Evolutionary conservation across 2,329 filamentous ascomycete species (phyloP), one percentile per base, ranked within the genome.

Genomic region (Cytospora schulzeri): DNA sequence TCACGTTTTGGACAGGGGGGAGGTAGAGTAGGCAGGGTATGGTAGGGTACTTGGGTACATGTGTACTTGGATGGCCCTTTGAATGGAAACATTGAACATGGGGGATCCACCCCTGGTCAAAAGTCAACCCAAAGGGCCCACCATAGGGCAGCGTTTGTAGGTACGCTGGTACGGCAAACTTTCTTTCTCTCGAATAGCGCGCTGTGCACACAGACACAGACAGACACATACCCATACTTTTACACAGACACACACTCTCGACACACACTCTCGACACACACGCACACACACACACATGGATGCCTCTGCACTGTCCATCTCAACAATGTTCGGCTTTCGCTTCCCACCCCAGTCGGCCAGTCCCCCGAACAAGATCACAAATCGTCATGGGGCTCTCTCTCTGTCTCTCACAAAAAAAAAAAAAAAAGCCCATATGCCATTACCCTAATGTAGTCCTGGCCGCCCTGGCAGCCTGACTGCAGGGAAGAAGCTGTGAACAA

Each of bases 1-100:
- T 67, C 65, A 67, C 65, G 65, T 65, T 67, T 67, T 67, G 59
- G 33, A 64, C 65, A 67, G 62, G 65, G 65, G 65, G 58, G 52
- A 52, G 58, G 14, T 4, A 9, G 29, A 31, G 29, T n/a, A n/a
- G 29, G 29, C 5, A 31, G 29, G 29, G 29, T 4, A 31, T 4
- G 31, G 31, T 2, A 35, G 31, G 11, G 11, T 35, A 35, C 33
- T 35, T 35, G 33, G 62, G 57, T 64, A 60, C 61, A 45, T 64
- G 60, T 62, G 48, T 35, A n/a, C n/a, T n/a, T n/a, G n/a, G n/a
- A n/a, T n/a, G n/a, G n/a, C n/a, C 55, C 58, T 65, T 22, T 62
- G 58, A 52, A 53, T 60, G 60, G 65, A 9, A 61, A n/a, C n/a
- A n/a, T n/a, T n/a, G n/a, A 64, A 65, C 60, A 35, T 59, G 62